phyloP scores from a whole-genome alignment of 345 rosid genomes.

The Dipteronia dyeriana region DNA sequence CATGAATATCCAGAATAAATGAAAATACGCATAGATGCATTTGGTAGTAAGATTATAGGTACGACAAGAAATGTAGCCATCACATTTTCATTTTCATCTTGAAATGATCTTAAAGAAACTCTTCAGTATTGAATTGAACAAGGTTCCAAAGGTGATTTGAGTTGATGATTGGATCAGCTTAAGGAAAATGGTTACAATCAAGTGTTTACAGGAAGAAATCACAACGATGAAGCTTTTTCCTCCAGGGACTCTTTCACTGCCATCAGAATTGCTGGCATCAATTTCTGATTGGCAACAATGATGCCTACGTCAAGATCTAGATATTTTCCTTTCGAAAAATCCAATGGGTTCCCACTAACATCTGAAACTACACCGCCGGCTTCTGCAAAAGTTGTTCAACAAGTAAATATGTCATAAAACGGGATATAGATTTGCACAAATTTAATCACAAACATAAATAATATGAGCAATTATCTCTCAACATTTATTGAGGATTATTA shows the following conservation, averaged over 20 bases:
- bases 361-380: slow-evolving; percentile 80
- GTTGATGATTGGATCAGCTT: neutral
- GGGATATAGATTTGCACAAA: neutral
- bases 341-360: slow-evolving; percentile 74
- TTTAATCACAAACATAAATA: neutral
- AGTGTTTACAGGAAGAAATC: slow-evolving; percentile 22
- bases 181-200: neutral
- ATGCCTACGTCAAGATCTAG: slow-evolving; percentile 77
- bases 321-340: slow-evolving; percentile 79
- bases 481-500: neutral
- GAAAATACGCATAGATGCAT: too few species aligned
- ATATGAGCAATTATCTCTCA: neutral
- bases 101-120: too few species aligned
- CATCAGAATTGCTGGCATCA: slow-evolving; percentile 77
- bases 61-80: too few species aligned
- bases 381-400: slow-evolving; percentile 52
- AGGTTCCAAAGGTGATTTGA: too few species aligned
- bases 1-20: neutral
- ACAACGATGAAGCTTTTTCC: slow-evolving; percentile 64
- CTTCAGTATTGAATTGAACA: too few species aligned
- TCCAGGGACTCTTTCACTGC: slow-evolving; percentile 76
- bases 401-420: neutral
- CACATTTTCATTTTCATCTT: too few species aligned
- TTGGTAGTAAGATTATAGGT: too few species aligned
- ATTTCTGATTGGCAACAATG: slow-evolving; percentile 70